phyloP scores from a whole-genome alignment of 441 rosid genomes.

The Biscutella laevigata region DNA sequence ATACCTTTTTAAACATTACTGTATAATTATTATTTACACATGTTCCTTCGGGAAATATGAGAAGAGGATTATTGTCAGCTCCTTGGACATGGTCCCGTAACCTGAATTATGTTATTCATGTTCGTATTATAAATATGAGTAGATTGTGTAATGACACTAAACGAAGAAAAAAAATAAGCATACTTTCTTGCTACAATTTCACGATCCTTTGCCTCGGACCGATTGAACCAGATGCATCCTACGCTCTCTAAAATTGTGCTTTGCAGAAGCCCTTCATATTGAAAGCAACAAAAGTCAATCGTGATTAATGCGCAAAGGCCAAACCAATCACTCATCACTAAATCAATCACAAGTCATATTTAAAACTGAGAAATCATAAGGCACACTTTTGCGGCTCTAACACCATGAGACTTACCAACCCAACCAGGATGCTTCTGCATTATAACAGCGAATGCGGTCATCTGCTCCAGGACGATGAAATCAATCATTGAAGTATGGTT shows the following conservation, averaged over 20 bases:
- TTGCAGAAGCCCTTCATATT: conserved; percentile 66
- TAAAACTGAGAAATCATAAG: not conserved
- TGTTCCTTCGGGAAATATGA: conserved; percentile 96
- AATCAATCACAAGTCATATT: not conserved
- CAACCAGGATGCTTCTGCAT: conserved; percentile 99
- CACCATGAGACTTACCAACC: conserved; percentile 70
- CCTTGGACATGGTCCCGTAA: conserved; percentile 85
- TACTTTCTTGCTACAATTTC: conserved; percentile 90
- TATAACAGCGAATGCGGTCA: conserved; percentile 94
- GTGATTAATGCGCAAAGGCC: not conserved
- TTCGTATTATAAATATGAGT: conserved; percentile 17
- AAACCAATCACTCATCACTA: not conserved
- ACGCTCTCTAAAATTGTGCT: conserved; percentile 92
- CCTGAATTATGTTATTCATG: conserved; percentile 39
- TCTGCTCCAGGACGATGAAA: conserved; percentile 85
- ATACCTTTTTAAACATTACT: conserved; percentile 97
- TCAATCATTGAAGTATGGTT: conserved; percentile 98
- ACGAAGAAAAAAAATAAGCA: conserved; percentile 13
- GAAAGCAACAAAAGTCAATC: conserved; percentile 21
- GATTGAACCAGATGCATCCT: conserved; percentile 97
- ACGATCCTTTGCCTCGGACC: conserved; percentile 89
- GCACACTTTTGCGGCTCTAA: not conserved
- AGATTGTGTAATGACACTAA: not conserved
- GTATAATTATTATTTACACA: conserved; percentile 92
- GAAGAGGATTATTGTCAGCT: conserved; percentile 88